Percentiles rank a stretch among this genome's conserved stretches.
Conservation (phyloP, 176 grass and related monocot genomes). For the Eremochloa ophiuroides region DNA sequence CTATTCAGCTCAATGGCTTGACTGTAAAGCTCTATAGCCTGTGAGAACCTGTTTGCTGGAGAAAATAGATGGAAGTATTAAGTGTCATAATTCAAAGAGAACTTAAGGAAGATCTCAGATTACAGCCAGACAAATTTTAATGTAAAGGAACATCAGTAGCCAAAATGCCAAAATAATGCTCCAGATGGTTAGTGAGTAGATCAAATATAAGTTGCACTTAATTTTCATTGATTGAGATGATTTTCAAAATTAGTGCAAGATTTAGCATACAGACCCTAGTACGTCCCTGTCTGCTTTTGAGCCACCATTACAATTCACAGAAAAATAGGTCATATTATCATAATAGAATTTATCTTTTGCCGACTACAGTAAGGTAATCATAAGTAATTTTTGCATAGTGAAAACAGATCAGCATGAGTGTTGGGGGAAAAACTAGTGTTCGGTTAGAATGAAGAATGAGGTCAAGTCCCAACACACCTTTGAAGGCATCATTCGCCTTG, state of each 20-base stretch:
- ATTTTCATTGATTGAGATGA: conserved; percentile 14
- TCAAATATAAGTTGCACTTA: conserved; percentile 38
- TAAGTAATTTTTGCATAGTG: conserved; percentile 29
- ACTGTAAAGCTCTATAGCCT: conserved; percentile 76
- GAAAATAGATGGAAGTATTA: background rate
- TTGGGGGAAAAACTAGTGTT: background rate
- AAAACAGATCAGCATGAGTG: conserved; percentile 26
- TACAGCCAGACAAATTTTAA: background rate
- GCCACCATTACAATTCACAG: conserved; percentile 11
- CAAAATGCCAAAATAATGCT: background rate
- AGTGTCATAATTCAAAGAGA: background rate
- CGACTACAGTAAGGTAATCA: conserved; percentile 15
- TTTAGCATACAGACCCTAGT: conserved; percentile 44
- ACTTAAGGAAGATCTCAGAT: background rate
- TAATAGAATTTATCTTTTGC: conserved; percentile 31
- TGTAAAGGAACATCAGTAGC: background rate
- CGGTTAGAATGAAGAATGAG: background rate
- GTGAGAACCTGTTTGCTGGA: conserved; percentile 82
- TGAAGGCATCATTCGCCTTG: conserved; percentile 83
- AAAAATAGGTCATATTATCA: conserved; percentile 21
- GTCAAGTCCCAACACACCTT: conserved; percentile 44
- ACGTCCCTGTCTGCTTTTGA: conserved; percentile 42
- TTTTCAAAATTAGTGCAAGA: conserved; percentile 10
- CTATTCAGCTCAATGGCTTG: conserved; percentile 77
- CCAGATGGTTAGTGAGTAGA: background rate